phyloP scores from a whole-genome alignment of 208 protist species.

The Trypanosoma melophagium region DNA sequence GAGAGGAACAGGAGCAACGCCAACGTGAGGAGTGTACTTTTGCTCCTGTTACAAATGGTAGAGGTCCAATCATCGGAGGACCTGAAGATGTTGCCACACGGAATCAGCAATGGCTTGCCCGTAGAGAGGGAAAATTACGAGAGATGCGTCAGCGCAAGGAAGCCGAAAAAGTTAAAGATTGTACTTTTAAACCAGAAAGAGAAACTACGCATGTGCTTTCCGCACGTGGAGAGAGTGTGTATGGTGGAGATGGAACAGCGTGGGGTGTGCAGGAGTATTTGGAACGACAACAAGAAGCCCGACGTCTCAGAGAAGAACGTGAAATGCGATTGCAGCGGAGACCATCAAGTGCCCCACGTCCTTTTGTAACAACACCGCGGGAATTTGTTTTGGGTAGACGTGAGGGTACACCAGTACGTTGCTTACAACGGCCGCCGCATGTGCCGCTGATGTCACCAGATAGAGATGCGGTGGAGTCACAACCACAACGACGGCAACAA shows the following conservation, averaged over 20 bases:
- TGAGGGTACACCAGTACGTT: constrained; percentile 26
- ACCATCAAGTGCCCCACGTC: constrained; percentile 2
- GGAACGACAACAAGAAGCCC: constrained; percentile 36
- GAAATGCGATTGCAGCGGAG: constrained; percentile 14
- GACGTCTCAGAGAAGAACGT: constrained; percentile 18
- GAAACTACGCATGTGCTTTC: not conserved
- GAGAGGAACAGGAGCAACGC: constrained; percentile 32
- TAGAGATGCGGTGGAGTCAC: not conserved
- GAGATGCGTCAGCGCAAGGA: constrained; percentile 32
- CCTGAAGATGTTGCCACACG: constrained; percentile 36
- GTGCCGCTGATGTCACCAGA: constrained; percentile 26
- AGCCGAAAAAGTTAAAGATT: constrained; percentile 27
- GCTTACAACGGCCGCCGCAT: constrained; percentile 26
- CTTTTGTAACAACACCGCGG: constrained; percentile 11
- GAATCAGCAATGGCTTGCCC: constrained; percentile 38
- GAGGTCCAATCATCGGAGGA: constrained; percentile 2
- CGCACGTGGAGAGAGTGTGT: constrained; percentile 19
- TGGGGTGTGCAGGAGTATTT: constrained; percentile 46
- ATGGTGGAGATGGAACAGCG: constrained; percentile 29
- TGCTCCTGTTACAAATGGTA: constrained; percentile 32
- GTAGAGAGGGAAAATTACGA: constrained; percentile 41
- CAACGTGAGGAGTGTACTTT: constrained; percentile 64
- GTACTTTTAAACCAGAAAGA: constrained; percentile 31
- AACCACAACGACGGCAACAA: not conserved
- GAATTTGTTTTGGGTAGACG: constrained; percentile 26